Base-by-base conservation (phyloP, 176 grass and related monocot species). In the Canna indica region DNA sequence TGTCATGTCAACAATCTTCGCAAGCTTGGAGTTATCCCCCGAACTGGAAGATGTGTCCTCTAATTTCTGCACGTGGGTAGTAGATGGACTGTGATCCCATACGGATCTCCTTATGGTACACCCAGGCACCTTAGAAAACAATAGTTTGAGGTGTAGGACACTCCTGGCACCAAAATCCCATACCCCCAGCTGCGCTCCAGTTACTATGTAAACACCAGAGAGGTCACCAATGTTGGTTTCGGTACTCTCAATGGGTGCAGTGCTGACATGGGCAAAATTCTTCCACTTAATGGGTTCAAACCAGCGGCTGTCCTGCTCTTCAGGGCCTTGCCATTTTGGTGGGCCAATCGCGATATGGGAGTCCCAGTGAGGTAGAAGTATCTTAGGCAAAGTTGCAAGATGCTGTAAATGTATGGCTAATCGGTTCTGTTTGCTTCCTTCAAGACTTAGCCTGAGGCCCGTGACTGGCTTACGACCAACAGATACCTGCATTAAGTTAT, bases 221-320 rank as follows among this genome's bases (percentile, higher is more conserved):
- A 91, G 83, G 17, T 97, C 94, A 0, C 86, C 86, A 75, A 99
- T 99, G 70, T 76, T 90, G 28, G 95, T 85, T 77, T 99, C 95
- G 3, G 84, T 83, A 46, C 83, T 78, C 78, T 99, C 90, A 64
- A 99, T 99, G 0, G 95, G 95, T 1, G 87, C 95, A 16, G 95
- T 99, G 76, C 90, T 93, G 35, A 94, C 95, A 75, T 99, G 90
- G 74, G 95, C 90, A 76, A 90, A 94, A 75, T 90, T 94, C 69
- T 84, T 99, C 90, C 89, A 94, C 78, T 99, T 99, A 30, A 99
- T 90, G 47, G 95, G 84, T 77, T 99, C 95, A 9, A 99, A 99
- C 95, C 95, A 99, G 59, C 95, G 86, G 69, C 95, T 99, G 77
- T 99, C 95, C 75, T 99, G 95, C 67, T 99, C 95, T 78, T 99